Conservation (phyloP, 108 stramenopile species). For the Cyclotella atomus region DNA sequence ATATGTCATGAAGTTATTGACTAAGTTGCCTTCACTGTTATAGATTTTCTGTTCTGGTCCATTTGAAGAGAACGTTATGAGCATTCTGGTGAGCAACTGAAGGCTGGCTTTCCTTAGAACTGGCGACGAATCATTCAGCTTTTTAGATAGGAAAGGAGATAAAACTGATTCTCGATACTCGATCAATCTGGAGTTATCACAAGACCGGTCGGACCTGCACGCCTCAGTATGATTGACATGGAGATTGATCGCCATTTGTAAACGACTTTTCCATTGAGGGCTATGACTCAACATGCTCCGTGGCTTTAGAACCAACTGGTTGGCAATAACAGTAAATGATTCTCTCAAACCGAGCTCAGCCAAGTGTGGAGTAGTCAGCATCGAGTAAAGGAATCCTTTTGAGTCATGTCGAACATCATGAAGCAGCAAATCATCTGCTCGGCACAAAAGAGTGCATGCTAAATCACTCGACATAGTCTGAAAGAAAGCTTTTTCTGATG, state of each 20-base stretch:
- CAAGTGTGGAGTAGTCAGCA: not conserved
- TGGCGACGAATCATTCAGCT: not conserved
- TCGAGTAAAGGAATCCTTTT: constrained; percentile 20
- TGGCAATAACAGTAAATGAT: constrained; percentile 4
- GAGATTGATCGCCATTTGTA: constrained; percentile 24
- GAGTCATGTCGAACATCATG: constrained; percentile 14
- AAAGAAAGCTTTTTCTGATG: not conserved
- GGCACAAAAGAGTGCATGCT: constrained; percentile 9
- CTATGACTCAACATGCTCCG: not conserved
- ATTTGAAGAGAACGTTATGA: constrained; percentile 18
- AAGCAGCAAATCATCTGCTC: constrained; percentile 11
- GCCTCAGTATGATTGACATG: constrained; percentile 4
- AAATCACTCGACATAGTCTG: constrained; percentile 11
- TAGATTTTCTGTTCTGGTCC: constrained; percentile 15
- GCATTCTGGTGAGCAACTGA: constrained; percentile 17
- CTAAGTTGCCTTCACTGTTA: constrained; percentile 14
- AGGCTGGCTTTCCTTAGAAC: constrained; percentile 6
- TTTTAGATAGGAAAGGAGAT: not conserved
- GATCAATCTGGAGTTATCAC: constrained; percentile 5
- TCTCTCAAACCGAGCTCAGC: not conserved
- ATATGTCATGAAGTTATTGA: constrained; percentile 15
- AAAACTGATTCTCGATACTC: constrained; percentile 29
- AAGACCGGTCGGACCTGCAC: not conserved
- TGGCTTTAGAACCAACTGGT: constrained; percentile 20
- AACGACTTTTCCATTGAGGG: not conserved